Evolutionary conservation across 2,329 filamentous ascomycete species (phyloP).

Genomic region (Whalleya microplaca): DNA sequence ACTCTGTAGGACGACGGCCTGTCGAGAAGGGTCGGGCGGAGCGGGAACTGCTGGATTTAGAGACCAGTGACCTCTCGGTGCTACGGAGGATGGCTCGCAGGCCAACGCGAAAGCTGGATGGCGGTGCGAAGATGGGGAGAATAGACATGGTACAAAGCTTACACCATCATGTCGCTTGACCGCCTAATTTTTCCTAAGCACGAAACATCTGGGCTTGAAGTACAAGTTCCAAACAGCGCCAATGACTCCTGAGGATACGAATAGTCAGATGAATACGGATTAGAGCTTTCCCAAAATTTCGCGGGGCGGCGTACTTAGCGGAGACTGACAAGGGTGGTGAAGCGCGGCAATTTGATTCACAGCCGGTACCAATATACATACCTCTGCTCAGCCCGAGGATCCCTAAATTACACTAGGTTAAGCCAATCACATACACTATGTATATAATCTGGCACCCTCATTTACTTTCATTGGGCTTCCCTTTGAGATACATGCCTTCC

Average conservation of each 20-base stretch:
- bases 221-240: background rate
- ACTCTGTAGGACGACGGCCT: constrained; percentile 5
- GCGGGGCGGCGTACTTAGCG: too few relatives aligned
- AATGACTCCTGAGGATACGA: constrained; percentile 1
- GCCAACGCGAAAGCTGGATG: constrained; percentile 37
- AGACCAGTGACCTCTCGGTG: constrained; percentile 26
- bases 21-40: constrained; percentile 28
- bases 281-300: background rate
- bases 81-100: constrained; percentile 34
- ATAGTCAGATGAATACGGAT: background rate
- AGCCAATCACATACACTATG: background rate
- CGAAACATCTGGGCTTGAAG: background rate
- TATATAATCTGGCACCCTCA: too few relatives aligned
- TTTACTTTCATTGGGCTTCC: too few relatives aligned
- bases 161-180: constrained; percentile 32
- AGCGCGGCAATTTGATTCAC: constrained; percentile 8
- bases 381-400: background rate
- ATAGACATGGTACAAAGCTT: constrained; percentile 35
- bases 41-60: too few relatives aligned
- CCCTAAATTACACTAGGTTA: background rate
- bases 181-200: constrained; percentile 10
- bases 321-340: constrained; percentile 2
- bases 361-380: background rate
- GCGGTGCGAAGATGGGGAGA: constrained; percentile 30
- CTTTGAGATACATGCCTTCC: too few relatives aligned